These are phyloP conservation scores for Plasmodium falciparum DNA, from an alignment of 169 alveolate genomes.

Conservation along the genomic window DNA sequence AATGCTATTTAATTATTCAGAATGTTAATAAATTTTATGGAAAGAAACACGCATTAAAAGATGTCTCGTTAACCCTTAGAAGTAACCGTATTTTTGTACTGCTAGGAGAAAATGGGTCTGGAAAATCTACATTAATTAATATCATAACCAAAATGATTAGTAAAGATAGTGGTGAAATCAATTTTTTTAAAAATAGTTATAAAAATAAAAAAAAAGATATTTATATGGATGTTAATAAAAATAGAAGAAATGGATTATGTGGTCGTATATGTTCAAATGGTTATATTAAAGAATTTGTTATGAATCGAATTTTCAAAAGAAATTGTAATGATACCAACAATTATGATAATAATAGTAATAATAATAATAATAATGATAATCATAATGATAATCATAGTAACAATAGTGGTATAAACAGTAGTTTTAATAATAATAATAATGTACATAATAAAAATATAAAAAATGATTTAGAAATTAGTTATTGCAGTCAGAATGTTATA, in stretches of 20 bases:
- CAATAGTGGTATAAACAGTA: not conserved
- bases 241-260: not conserved
- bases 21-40: conserved; percentile 72
- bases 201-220: not conserved
- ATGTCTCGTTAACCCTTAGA: conserved; percentile 33
- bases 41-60: conserved; percentile 32
- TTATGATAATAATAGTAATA: not conserved
- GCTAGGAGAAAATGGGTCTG: conserved; percentile 75
- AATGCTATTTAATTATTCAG: conserved; percentile 21
- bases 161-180: conserved; percentile 48
- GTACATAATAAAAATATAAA: not conserved
- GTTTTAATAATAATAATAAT: not conserved
- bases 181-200: conserved; percentile 13
- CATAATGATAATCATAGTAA: no score
- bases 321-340: not conserved
- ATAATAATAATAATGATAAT: not conserved
- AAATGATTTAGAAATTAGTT: conserved; percentile 29
- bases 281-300: not conserved
- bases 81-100: conserved; percentile 59
- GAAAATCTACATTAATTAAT: conserved; percentile 72
- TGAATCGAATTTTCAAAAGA: not conserved
- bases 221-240: not conserved
- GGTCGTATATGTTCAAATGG: not conserved
- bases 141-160: conserved; percentile 58
- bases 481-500: conserved; percentile 69